Evolutionary conservation across 768 basidiomycete species (phyloP).

Genomic region (Macrolepiota albuminosa): DNA sequence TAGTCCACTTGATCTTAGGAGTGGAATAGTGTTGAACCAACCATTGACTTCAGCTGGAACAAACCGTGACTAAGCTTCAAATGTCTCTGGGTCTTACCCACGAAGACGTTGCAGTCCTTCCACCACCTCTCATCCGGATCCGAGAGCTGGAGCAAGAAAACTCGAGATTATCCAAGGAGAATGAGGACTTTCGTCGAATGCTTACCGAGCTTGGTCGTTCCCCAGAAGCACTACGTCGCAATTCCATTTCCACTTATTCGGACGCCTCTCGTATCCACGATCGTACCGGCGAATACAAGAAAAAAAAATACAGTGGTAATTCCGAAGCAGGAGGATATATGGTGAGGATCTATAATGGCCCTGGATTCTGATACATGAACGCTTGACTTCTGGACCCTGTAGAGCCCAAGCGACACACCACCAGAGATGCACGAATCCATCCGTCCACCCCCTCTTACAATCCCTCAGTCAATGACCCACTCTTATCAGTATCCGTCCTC

Average conservation of each 20-base stretch:
- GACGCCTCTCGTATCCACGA: conserved; percentile 43
- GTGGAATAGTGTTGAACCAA: background rate
- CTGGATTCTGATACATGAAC: background rate
- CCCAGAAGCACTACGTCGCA: conserved; percentile 43
- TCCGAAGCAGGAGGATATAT: background rate
- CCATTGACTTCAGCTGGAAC: conserved; percentile 54
- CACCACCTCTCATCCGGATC: conserved; percentile 69
- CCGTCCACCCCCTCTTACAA: conserved; percentile 57
- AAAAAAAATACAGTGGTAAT: conserved; percentile 45
- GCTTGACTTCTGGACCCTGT: background rate
- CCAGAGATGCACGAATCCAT: conserved; percentile 33
- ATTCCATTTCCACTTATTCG: conserved; percentile 40
- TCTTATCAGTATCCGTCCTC: conserved; percentile 41
- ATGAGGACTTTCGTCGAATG: conserved; percentile 68
- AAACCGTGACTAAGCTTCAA: conserved; percentile 82
- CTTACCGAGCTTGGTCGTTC: conserved; percentile 41
- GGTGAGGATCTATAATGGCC: background rate
- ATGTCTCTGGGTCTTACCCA: conserved; percentile 66
- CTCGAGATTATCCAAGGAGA: conserved; percentile 61
- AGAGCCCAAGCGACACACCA: conserved; percentile 45
- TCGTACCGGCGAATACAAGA: conserved; percentile 60
- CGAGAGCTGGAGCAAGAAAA: conserved; percentile 84
- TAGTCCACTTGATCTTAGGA: conserved; percentile 9
- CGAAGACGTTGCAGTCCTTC: conserved; percentile 70
- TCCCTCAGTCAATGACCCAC: conserved; percentile 53